These are phyloP conservation scores for Leccinum pellstonianum DNA, from an alignment of 768 basidiomycete species.

Conservation along the genomic window DNA sequence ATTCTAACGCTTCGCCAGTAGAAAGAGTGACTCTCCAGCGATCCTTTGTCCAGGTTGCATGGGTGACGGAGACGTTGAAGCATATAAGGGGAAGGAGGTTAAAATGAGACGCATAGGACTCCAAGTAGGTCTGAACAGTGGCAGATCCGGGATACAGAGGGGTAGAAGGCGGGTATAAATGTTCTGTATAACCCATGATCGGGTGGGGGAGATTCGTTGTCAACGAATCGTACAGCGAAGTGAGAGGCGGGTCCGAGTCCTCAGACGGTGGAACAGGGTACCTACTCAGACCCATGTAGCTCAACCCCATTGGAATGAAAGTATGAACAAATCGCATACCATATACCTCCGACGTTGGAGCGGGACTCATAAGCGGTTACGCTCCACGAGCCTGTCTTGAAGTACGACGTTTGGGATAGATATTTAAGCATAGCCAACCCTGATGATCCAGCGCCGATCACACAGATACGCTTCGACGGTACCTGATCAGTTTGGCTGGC, in stretches of 20 bases:
- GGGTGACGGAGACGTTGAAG: conserved; percentile 56
- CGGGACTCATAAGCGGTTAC: conserved; percentile 63
- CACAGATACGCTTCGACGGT: conserved; percentile 47
- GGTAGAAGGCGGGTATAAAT: conserved; percentile 69
- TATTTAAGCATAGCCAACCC: conserved; percentile 72
- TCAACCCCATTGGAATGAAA: not conserved
- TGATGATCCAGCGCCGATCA: conserved; percentile 76
- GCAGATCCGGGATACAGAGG: conserved; percentile 64
- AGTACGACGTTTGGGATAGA: conserved; percentile 57
- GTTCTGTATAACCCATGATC: conserved; percentile 65
- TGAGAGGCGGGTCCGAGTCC: conserved; percentile 47
- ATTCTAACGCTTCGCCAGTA: conserved; percentile 37
- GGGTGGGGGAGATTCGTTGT: conserved; percentile 84
- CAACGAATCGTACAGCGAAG: conserved; percentile 75
- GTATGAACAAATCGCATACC: conserved; percentile 44
- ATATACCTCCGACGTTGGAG: conserved; percentile 69
- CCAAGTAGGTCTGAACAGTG: conserved; percentile 66
- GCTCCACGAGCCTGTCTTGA: conserved; percentile 59
- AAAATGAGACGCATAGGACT: conserved; percentile 62
- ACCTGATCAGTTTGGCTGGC: not conserved
- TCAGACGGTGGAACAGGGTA: conserved; percentile 50
- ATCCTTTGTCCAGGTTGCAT: conserved; percentile 39
- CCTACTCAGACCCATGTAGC: conserved; percentile 36
- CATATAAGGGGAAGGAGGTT: conserved; percentile 59
- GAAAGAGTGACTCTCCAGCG: conserved; percentile 53